Conservation (phyloP, 306 rosid species). For the Crataegus laevigata region DNA sequence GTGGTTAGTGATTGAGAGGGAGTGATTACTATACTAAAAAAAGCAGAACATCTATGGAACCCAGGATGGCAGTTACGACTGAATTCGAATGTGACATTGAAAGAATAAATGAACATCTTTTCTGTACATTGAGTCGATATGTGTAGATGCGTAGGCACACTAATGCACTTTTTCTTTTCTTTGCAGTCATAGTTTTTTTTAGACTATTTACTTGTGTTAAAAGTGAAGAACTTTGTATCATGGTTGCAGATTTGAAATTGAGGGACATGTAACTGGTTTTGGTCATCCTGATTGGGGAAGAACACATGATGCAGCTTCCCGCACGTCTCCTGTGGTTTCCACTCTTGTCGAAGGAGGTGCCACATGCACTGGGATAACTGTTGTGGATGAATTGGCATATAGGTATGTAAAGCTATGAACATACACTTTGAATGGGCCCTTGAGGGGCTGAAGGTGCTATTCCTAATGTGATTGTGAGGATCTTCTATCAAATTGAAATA, state of each 20-base stretch:
- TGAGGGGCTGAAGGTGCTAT: background rate
- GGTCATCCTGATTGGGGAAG: constrained; percentile 95
- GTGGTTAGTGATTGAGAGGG: background rate
- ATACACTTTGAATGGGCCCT: background rate
- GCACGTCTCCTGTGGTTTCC: constrained; percentile 57
- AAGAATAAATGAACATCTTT: background rate
- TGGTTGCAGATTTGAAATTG: constrained; percentile 65
- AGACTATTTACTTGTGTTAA: background rate
- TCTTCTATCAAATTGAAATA: background rate
- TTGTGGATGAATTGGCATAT: constrained; percentile 60
- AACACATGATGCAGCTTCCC: constrained; percentile 72
- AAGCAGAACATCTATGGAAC: background rate
- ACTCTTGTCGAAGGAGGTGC: constrained; percentile 89
- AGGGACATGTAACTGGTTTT: constrained; percentile 72
- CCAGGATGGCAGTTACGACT: background rate
- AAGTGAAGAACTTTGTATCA: constrained; percentile 3
- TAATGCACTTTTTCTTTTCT: background rate
- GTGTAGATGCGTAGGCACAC: background rate
- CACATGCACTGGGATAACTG: constrained; percentile 70
- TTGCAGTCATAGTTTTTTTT: background rate
- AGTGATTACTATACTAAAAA: background rate
- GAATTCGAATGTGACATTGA: background rate
- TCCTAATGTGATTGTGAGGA: background rate
- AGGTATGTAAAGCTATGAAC: constrained; percentile 36
- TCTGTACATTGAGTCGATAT: background rate